These are phyloP conservation scores for Hanseniaspora pseudoguilliermondii DNA, from an alignment of 805 yeast genomes.

Conservation along the genomic window DNA sequence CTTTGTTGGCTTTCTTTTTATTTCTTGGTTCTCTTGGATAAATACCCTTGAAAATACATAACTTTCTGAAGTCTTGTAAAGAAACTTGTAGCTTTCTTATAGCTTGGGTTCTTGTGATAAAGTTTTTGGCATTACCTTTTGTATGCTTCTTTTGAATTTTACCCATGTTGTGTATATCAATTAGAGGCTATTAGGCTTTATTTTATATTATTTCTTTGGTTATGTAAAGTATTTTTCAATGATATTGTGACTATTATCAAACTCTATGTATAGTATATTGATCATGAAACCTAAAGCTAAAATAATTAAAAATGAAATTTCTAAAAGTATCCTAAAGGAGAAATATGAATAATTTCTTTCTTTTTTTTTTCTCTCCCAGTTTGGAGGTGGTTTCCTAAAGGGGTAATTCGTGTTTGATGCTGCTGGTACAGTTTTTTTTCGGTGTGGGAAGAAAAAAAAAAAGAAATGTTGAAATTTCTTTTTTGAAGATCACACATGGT, in stretches of 20 bases:
- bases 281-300: neutral
- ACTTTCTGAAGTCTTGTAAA: slow-evolving; percentile 88
- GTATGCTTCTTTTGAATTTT: slow-evolving; percentile 73
- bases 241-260: neutral
- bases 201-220: neutral
- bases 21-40: slow-evolving; percentile 94
- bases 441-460: neutral
- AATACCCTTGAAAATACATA: slow-evolving; percentile 95
- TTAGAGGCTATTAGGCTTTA: too few species aligned
- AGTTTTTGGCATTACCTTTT: slow-evolving; percentile 82
- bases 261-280: neutral
- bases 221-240: neutral
- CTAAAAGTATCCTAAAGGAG: neutral
- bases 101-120: slow-evolving; percentile 89
- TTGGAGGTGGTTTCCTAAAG: neutral
- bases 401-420: neutral
- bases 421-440: too few species aligned
- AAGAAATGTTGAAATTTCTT: neutral
- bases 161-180: slow-evolving; percentile 22
- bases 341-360: neutral
- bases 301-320: neutral
- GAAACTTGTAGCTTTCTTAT: slow-evolving; percentile 83
- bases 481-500: neutral
- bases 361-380: neutral
- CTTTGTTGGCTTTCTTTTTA: slow-evolving; percentile 93